Base-by-base conservation (phyloP, 2,329 filamentous ascomycete genomes). In the Cercospora sp. region DNA sequence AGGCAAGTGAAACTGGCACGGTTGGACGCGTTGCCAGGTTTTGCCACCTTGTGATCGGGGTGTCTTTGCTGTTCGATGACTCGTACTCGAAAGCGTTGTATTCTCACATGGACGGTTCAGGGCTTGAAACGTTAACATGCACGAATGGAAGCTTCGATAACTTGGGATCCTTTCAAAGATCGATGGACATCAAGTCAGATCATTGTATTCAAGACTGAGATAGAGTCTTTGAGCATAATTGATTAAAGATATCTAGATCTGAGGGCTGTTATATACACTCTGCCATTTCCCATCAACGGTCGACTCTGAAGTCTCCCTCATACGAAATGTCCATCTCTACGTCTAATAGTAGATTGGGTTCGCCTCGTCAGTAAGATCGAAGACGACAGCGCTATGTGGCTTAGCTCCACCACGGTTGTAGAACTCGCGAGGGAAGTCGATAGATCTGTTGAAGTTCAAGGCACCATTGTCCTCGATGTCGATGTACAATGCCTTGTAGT, bases 401-500 rank as follows among this genome's bases (percentile, higher is more conserved):
- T 84, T 84, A 3, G 83, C 87, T 28, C 87, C 87, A 60, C 87
- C 86, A 45, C 86, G 80, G 70, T 82, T 83, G 6, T 82, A 80
- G 69, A 87, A 89, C 67, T 84, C 82, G 59, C 76, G 75, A 68
- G 79, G 79, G 74, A 89, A 89, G 73, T 89, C 83, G 72, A 89
- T 88, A 36, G 81, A 83, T 20, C 86, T 82, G 80, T 88, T 89
- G 80, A 89, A 89, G 76, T 75, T 80, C 63, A 89, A 76, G n/a
- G 80, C 80, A 3, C 87, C 87, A 68, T 89, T 81, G 2, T 81
- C 75, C 9, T 82, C 77, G 67, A 89, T 83, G 67, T 89, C 87
- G 71, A 89, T 86, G 80, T 87, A 89, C 70, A 86, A 83, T 0
- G 82, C 87, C 80, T 88, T 88, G 82, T 84, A 89, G 75, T 89